These are phyloP conservation scores for Pulveroboletus frians DNA, from an alignment of 768 basidiomycete species.

Conservation along the genomic window DNA sequence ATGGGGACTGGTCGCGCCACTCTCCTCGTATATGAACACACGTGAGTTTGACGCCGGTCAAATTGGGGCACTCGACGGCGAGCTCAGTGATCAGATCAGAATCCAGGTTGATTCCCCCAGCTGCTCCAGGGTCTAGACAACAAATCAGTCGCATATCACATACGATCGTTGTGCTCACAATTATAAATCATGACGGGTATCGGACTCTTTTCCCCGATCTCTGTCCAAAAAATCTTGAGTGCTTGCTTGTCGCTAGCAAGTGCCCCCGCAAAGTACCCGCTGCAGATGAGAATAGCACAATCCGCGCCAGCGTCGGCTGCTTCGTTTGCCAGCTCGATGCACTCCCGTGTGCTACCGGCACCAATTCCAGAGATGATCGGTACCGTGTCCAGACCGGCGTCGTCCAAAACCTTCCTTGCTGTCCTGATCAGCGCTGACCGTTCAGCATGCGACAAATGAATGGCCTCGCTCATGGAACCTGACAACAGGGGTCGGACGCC, in stretches of 20 bases:
- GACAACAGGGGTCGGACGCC: constrained; percentile 70
- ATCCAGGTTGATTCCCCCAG: constrained; percentile 87
- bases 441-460: constrained; percentile 66
- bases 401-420: constrained; percentile 68
- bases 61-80: constrained; percentile 69
- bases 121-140: constrained; percentile 72
- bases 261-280: constrained; percentile 83
- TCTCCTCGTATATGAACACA: constrained; percentile 34
- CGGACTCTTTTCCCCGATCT: constrained; percentile 73
- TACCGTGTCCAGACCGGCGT: constrained; percentile 47
- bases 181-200: constrained; percentile 89
- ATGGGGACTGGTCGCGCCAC: not conserved
- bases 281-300: constrained; percentile 77
- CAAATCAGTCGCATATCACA: not conserved
- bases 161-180: constrained; percentile 42
- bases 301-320: constrained; percentile 86
- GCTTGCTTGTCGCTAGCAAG: constrained; percentile 58
- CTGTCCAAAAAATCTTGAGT: constrained; percentile 72
- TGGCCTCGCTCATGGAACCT: constrained; percentile 85
- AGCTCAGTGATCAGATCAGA: constrained; percentile 83
- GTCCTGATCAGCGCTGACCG: constrained; percentile 58
- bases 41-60: constrained; percentile 88
- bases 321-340: constrained; percentile 65
- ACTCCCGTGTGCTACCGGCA: constrained; percentile 77
- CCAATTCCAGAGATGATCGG: constrained; percentile 84